Base-by-base conservation (phyloP, 768 basidiomycete genomes). In the Amanita fuliginea region DNA sequence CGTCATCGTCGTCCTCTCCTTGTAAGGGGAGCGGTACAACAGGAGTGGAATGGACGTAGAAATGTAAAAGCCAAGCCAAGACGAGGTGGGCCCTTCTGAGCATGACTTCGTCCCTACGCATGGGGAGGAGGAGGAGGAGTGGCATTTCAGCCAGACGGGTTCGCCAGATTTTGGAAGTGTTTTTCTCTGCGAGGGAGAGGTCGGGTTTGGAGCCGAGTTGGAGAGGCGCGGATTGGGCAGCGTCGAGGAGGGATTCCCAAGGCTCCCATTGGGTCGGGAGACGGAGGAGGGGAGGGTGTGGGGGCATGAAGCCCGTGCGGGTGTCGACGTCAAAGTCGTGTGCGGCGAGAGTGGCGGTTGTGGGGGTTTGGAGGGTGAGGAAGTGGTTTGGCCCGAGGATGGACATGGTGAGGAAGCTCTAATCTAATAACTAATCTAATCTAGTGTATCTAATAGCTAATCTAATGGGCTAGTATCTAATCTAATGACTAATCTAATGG, bases 321-420 rank as follows among this genome's bases (percentile, higher is more conserved):
- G 83, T 85, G 59, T 91, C 89, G 56, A 96, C 88, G 60, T 95
- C 90, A 71, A 88, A 96, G 70, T 87, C 86, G 55, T 86, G 84
- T 2, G 83, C 80, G 7, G 48, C 48, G 11, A 49, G 48, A 14
- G 48, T 49, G 24, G 48, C 30, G 0, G 48, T 49, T 16, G 24
- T 28, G 5, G 39, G 37, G 3, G 47, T 18, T 41, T 50, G 22
- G 44, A 49, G 26, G 34, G 32, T 40, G 34, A 44, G 40, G 39
- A 39, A 34, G 42, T 40, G 49, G 42, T 33, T n/a, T 32, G 26
- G 32, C 45, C 21, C 51, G 4, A 49, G 39, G 35, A 14, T n/a
- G 42, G 22, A 22, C 44, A 33, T 45, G 28, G 32, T 6, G 37
- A 9, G 2, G 6, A 86, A 83, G 22, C n/a, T n/a, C n/a, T n/a